phyloP scores from a whole-genome alignment of 495 filamentous ascomycete species.

The Xylaria cubensis region DNA sequence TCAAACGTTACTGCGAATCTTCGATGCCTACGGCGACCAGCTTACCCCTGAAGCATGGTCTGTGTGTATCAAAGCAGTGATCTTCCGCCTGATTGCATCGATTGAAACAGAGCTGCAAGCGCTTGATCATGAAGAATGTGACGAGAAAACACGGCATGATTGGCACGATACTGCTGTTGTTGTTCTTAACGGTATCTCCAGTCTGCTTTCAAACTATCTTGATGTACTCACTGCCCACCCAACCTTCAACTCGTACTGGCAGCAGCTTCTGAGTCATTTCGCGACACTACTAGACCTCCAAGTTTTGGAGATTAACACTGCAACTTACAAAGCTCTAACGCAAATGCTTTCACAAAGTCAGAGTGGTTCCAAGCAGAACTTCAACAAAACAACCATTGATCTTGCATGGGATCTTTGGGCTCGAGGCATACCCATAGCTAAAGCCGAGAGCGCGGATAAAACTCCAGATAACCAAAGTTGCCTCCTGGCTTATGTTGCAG shows the following conservation, averaged over 20 bases:
- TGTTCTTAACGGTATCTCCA: conserved; percentile 72
- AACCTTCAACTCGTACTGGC: conserved; percentile 69
- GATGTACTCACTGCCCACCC: conserved; percentile 62
- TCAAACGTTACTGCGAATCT: conserved; percentile 88
- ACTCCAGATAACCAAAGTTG: conserved; percentile 74
- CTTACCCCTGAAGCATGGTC: conserved; percentile 82
- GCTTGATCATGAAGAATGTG: conserved; percentile 32
- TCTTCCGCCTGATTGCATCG: conserved; percentile 74
- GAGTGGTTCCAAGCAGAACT: conserved; percentile 52
- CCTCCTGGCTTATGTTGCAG: conserved; percentile 76
- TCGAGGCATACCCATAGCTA: conserved; percentile 61
- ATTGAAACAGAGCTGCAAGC: conserved; percentile 55
- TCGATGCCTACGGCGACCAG: conserved; percentile 86
- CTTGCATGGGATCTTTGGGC: conserved; percentile 78
- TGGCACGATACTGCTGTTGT: conserved; percentile 83
- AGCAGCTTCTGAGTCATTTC: conserved; percentile 70
- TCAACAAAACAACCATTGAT: conserved; percentile 65
- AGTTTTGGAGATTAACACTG: conserved; percentile 72
- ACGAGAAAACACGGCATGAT: conserved; percentile 53
- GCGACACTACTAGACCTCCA: conserved; percentile 63
- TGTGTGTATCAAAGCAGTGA: conserved; percentile 77
- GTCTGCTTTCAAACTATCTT: conserved; percentile 71
- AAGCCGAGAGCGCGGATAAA: conserved; percentile 41
- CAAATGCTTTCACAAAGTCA: conserved; percentile 66
- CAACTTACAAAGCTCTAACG: conserved; percentile 71